Conservation (phyloP, 345 rosid species). For the Ricinus communis region DNA sequence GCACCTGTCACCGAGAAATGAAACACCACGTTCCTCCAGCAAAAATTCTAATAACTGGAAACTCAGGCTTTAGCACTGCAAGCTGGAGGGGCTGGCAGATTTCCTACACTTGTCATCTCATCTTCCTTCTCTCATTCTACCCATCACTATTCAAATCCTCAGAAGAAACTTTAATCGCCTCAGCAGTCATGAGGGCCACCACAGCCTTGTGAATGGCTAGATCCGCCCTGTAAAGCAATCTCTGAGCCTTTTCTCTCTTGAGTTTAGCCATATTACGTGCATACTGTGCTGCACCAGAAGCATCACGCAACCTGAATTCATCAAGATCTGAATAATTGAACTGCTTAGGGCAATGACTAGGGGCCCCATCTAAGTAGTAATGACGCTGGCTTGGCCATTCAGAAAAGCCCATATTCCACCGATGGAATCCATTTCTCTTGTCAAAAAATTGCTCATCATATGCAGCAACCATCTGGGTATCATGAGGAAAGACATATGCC, state of each 20-base stretch:
- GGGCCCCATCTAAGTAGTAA: constrained; percentile 35
- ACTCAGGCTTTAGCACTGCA: constrained; percentile 13
- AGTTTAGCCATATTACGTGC: constrained; percentile 63
- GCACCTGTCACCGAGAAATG: constrained; percentile 2
- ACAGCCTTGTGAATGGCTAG: constrained; percentile 89
- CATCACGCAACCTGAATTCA: constrained; percentile 67
- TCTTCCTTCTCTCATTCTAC: constrained; percentile 24
- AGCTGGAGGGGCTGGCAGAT: constrained; percentile 22
- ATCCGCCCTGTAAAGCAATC: constrained; percentile 74
- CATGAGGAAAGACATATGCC: constrained; percentile 29
- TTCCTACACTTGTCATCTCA: constrained; percentile 23
- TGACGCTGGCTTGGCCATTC: constrained; percentile 53
- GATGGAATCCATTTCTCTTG: constrained; percentile 45
- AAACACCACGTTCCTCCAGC: constrained; percentile 25
- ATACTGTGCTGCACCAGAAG: constrained; percentile 72
- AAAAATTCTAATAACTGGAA: constrained; percentile 14
- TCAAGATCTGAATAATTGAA: constrained; percentile 56
- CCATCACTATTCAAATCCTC: constrained; percentile 45
- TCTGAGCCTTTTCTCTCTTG: constrained; percentile 83
- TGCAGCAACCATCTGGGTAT: constrained; percentile 30
- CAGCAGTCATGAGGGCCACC: constrained; percentile 82
- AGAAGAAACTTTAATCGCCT: constrained; percentile 66
- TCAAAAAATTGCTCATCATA: constrained; percentile 40
- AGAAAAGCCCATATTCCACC: constrained; percentile 48
- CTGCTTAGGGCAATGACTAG: constrained; percentile 40